phyloP scores from a whole-genome alignment of 441 rosid species.

The Kokia cookei region DNA sequence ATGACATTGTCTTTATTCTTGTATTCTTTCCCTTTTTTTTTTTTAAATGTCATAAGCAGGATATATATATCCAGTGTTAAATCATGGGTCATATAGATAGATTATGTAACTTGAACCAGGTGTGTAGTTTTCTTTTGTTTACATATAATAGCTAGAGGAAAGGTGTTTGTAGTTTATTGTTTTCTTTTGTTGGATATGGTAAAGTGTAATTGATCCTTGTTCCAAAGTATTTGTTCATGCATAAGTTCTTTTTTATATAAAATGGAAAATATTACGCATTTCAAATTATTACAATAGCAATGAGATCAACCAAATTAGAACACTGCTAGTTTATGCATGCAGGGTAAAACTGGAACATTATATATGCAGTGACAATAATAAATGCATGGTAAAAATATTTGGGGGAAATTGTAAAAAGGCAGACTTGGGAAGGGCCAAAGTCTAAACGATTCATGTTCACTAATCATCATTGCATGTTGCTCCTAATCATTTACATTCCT shows the following conservation, averaged over 20 bases:
- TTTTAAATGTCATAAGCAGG: not conserved
- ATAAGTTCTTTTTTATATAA: no score
- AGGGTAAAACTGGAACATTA: not conserved
- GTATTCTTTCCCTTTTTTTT: no score
- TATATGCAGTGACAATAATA: not conserved
- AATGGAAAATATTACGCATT: not conserved
- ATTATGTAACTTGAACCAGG: no score
- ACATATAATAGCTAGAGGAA: not conserved
- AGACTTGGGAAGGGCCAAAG: not conserved
- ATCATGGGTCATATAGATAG: no score
- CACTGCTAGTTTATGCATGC: not conserved
- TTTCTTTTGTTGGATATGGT: no score
- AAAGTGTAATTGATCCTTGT: no score
- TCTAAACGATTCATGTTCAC: not conserved
- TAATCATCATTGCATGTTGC: conserved; percentile 12
- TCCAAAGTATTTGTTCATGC: no score
- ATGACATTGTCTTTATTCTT: no score
- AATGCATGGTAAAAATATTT: not conserved
- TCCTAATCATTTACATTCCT: not conserved
- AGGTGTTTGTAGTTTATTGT: no score
- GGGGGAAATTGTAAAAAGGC: not conserved
- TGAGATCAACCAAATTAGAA: no score
- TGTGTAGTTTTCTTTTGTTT: no score
- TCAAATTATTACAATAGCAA: not conserved
- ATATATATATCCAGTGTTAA: not conserved